Percentiles rank a stretch among this genome's conserved stretches.
Evolutionary conservation across 2,329 filamentous ascomycete genomes (phyloP).

Genomic region (Venturiaceae sp.): DNA sequence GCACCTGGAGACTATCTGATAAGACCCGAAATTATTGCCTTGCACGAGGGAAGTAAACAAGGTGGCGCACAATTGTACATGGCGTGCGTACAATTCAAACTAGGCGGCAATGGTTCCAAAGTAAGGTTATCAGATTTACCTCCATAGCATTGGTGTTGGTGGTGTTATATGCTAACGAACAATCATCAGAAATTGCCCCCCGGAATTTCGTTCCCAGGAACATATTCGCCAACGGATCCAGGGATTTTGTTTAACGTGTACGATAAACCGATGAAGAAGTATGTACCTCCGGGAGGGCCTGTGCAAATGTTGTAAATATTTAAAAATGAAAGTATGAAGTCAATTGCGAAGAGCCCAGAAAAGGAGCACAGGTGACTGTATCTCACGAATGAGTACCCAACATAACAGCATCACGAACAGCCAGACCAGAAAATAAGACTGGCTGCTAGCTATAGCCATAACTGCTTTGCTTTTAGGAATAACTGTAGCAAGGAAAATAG

Average conservation of each 20-base stretch:
- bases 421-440: no score
- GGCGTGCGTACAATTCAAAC: conserved; percentile 32
- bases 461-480: no score
- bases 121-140: conserved; percentile 3
- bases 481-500: no score
- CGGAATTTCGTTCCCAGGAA: conserved; percentile 36
- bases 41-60: conserved; percentile 27
- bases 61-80: conserved; percentile 35
- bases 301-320: background rate
- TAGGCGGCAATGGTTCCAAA: conserved; percentile 22
- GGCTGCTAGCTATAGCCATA: no score
- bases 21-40: conserved; percentile 34
- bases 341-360: no score
- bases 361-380: no score
- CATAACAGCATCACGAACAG: no score
- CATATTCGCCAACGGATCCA: conserved; percentile 27
- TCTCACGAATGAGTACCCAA: no score
- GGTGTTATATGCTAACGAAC: no score
- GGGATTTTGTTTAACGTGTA: conserved; percentile 35
- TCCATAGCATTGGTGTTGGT: no score
- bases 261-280: conserved; percentile 8
- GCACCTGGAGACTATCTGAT: conserved; percentile 32
- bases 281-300: background rate
- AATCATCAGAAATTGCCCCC: conserved; percentile 19
- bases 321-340: no score